Conservation (phyloP, 805 yeast species). For the Yarrowia yakushimensis region DNA sequence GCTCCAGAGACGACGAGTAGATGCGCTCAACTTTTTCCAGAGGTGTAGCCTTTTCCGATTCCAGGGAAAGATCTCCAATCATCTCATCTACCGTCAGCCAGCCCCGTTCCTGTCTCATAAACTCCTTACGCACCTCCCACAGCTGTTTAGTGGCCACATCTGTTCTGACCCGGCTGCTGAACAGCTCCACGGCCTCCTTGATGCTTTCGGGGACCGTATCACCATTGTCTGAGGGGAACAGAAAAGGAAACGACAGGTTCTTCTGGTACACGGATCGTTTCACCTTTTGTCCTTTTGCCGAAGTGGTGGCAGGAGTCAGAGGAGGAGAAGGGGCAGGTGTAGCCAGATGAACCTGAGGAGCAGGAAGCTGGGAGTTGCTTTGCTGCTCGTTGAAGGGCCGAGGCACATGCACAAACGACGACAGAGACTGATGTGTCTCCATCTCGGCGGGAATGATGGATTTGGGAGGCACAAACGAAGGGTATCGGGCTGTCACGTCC, state of each 20-base stretch:
- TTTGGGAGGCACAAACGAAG: slow-evolving; percentile 57
- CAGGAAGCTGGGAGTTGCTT: slow-evolving; percentile 46
- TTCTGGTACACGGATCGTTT: slow-evolving; percentile 51
- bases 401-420: slow-evolving; percentile 59
- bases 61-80: background rate
- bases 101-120: slow-evolving; percentile 72
- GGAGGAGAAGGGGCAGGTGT: slow-evolving; percentile 90
- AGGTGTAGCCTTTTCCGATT: background rate
- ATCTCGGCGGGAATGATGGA: slow-evolving; percentile 46
- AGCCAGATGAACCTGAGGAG: slow-evolving; percentile 64
- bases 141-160: slow-evolving; percentile 67
- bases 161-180: slow-evolving; percentile 58
- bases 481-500: slow-evolving; percentile 70
- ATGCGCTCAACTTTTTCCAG: slow-evolving; percentile 57
- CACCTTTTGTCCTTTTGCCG: slow-evolving; percentile 33
- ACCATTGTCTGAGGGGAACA: slow-evolving; percentile 51
- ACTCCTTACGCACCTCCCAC: slow-evolving; percentile 65
- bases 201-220: slow-evolving; percentile 66
- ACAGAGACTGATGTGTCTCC: slow-evolving; percentile 52
- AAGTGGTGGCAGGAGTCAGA: slow-evolving; percentile 44
- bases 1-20: slow-evolving; percentile 51
- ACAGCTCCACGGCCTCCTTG: slow-evolving; percentile 70
- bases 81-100: slow-evolving; percentile 37
- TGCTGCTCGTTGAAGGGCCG: slow-evolving; percentile 48
- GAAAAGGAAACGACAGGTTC: slow-evolving; percentile 61